Conservation (phyloP, 768 basidiomycete genomes). For the Boletellus ananas region DNA sequence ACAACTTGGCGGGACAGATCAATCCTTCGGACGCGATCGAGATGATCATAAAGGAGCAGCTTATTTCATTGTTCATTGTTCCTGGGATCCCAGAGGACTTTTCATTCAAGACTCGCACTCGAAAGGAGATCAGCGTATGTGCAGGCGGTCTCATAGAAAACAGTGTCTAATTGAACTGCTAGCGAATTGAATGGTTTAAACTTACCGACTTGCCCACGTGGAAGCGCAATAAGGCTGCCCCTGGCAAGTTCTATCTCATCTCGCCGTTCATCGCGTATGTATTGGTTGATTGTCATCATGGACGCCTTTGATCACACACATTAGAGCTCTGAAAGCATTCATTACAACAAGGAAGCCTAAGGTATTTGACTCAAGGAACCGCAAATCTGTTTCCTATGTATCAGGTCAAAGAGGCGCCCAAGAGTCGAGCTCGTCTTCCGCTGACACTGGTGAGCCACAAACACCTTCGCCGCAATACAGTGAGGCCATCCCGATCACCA, state of each 20-base stretch:
- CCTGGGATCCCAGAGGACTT: conserved; percentile 85
- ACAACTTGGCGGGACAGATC: conserved; percentile 71
- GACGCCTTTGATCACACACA: not conserved
- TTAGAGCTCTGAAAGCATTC: conserved; percentile 52
- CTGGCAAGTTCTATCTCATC: conserved; percentile 90
- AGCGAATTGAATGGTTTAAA: conserved; percentile 98
- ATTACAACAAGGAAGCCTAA: conserved; percentile 62
- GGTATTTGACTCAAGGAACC: conserved; percentile 31
- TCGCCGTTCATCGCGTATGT: conserved; percentile 87
- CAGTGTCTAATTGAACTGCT: conserved; percentile 11
- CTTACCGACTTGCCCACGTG: conserved; percentile 89
- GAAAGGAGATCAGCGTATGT: conserved; percentile 96
- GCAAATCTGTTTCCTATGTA: conserved; percentile 30
- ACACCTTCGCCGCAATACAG: conserved; percentile 61
- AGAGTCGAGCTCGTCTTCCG: conserved; percentile 67
- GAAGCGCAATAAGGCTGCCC: conserved; percentile 67
- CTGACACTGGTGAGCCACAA: conserved; percentile 56
- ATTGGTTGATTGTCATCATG: not conserved
- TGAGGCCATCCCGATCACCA: conserved; percentile 31
- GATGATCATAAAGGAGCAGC: conserved; percentile 85
- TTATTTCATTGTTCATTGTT: conserved; percentile 87
- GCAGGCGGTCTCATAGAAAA: conserved; percentile 1
- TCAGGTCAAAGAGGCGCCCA: conserved; percentile 38
- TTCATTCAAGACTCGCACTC: conserved; percentile 86
- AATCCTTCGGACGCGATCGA: conserved; percentile 70